Conservation (phyloP, 352 stramenopile species). For the Phytophthora capsici region DNA sequence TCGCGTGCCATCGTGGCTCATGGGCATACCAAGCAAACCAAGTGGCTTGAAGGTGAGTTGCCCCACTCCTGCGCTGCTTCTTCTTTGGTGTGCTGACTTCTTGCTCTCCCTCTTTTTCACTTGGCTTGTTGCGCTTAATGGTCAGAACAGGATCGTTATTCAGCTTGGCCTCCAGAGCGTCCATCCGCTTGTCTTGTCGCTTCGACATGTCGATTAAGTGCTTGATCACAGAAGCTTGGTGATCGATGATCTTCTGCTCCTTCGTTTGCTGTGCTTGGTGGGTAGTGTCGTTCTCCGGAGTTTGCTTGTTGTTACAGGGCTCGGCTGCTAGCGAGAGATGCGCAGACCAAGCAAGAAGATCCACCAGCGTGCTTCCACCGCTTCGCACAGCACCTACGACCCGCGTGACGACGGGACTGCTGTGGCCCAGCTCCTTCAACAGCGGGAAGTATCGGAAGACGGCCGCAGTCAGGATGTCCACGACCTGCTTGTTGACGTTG, state of each 20-base stretch:
- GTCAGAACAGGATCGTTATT: neutral
- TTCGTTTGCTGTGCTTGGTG: no score
- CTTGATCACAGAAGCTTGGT: constrained; percentile 8
- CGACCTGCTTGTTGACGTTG: neutral
- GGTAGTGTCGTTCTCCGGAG: neutral
- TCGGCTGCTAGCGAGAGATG: neutral
- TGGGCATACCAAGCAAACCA: constrained; percentile 19
- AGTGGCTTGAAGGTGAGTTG: constrained; percentile 5
- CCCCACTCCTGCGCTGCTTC: neutral
- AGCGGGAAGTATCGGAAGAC: neutral
- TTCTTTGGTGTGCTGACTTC: neutral
- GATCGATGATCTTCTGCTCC: neutral
- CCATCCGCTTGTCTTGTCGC: constrained; percentile 7
- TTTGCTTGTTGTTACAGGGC: neutral
- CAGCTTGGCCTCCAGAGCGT: neutral
- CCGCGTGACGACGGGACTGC: neutral
- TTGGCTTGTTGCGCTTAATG: neutral
- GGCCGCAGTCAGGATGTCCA: neutral
- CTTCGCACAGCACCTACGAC: neutral
- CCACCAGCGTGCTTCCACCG: neutral
- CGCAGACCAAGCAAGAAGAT: constrained; percentile 8
- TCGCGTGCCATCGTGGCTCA: neutral
- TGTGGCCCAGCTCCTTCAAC: neutral
- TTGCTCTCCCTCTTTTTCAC: neutral
- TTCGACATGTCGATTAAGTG: constrained; percentile 3